Conservation (phyloP, 108 stramenopile genomes). For the Cyclostephanos tholiformis region DNA sequence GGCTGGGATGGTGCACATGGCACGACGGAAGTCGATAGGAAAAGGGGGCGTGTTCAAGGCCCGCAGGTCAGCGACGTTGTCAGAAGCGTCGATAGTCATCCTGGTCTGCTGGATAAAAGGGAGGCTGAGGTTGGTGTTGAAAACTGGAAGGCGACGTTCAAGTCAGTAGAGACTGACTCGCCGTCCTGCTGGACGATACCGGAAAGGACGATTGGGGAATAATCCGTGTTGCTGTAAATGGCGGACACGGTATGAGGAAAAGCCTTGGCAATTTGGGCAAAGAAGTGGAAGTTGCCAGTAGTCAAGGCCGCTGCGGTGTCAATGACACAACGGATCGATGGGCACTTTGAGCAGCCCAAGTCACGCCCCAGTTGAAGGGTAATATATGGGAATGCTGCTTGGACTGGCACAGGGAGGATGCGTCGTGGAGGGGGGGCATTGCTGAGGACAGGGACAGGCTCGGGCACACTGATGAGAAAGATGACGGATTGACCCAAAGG, state of each 20-base stretch:
- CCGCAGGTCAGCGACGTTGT: not conserved
- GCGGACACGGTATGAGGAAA: not conserved
- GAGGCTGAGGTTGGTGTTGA: slow-evolving; percentile 6
- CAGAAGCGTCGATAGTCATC: slow-evolving; percentile 6
- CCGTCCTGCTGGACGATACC: slow-evolving; percentile 7
- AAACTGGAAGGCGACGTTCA: slow-evolving; percentile 9
- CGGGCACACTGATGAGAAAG: not conserved
- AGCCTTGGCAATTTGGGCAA: not conserved
- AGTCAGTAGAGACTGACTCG: not conserved
- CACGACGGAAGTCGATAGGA: not conserved
- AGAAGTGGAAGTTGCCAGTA: not conserved
- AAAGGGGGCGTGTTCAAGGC: slow-evolving; percentile 4
- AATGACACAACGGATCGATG: not conserved
- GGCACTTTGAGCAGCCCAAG: not conserved
- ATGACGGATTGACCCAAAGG: no score
- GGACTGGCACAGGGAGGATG: not conserved
- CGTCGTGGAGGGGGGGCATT: not conserved
- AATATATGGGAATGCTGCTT: slow-evolving; percentile 1
- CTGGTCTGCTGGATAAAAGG: slow-evolving; percentile 11
- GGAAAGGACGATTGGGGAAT: not conserved
- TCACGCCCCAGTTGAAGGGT: not conserved
- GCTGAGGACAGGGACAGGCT: not conserved
- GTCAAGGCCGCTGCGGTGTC: slow-evolving; percentile 13
- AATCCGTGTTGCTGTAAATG: not conserved
- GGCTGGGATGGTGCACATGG: not conserved